Percentiles rank a stretch among this genome's conserved stretches.
These are phyloP conservation scores for Lotmaria passim DNA, from an alignment of 208 protist species.

Conservation along the genomic window DNA sequence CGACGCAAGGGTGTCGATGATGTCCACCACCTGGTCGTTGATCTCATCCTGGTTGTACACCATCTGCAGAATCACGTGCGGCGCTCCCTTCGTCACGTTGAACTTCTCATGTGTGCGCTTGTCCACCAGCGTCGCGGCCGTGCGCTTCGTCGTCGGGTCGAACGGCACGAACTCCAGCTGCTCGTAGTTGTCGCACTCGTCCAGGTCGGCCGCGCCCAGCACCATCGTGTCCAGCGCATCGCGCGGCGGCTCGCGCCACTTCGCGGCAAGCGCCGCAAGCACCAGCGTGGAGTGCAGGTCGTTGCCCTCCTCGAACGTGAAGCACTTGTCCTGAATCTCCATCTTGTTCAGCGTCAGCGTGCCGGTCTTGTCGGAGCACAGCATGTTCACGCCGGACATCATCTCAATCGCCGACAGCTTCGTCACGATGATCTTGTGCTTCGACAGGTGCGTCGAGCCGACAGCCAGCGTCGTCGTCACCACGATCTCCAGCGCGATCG, in stretches of 20 bases:
- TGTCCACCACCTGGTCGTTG: conserved; percentile 69
- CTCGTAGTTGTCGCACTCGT: conserved; percentile 82
- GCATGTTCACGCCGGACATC: conserved; percentile 89
- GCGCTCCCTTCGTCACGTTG: conserved; percentile 88
- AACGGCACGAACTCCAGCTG: conserved; percentile 72
- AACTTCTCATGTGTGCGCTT: conserved; percentile 74
- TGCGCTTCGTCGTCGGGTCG: conserved; percentile 71
- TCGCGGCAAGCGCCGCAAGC: conserved; percentile 84
- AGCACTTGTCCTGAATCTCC: conserved; percentile 82
- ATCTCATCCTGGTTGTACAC: conserved; percentile 81
- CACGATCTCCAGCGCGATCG: conserved; percentile 85
- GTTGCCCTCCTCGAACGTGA: conserved; percentile 70
- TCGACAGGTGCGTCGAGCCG: conserved; percentile 91
- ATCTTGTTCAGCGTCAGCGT: conserved; percentile 95
- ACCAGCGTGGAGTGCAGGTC: conserved; percentile 69
- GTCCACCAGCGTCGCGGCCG: conserved; percentile 65
- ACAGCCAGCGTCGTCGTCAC: conserved; percentile 90
- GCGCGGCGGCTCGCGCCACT: conserved; percentile 89
- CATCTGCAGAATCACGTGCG: conserved; percentile 83
- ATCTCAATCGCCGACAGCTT: conserved; percentile 93
- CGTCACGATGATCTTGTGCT: conserved; percentile 93
- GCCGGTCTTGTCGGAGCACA: conserved; percentile 96
- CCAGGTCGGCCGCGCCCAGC: conserved; percentile 70
- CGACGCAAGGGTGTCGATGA: conserved; percentile 68
- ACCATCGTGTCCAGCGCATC: conserved; percentile 93